Evolutionary conservation across 495 filamentous ascomycete species (phyloP), one percentile per base, ranked within the genome.

Genomic region (Aspergillus conjunctus): DNA sequence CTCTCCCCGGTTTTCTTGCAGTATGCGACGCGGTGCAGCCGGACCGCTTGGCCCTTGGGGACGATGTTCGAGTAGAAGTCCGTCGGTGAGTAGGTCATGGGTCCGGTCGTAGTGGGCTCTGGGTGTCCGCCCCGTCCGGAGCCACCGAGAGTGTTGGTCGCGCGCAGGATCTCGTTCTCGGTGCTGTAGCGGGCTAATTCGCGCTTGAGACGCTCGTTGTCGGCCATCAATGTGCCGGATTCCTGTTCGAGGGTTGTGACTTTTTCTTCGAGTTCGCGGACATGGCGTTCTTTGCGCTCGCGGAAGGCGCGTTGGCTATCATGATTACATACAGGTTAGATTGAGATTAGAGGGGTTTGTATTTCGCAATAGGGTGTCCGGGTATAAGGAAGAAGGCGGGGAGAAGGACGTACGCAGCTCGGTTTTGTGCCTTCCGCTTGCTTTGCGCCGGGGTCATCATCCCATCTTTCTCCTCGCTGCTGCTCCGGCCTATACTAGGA

Each of bases 121-220:
- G 54, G 62, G 66, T 64, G 46, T 26, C 26, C 26, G 17, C 9
- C 11, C 15, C n/a, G 31, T 12, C 21, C 33, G n/a, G 15, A n/a
- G 11, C 9, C 21, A 55, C 33, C 15, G 43, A 34, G 18, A n/a
- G 43, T 15, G 17, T 49, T 49, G 7, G 90, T 92, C 8, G 90
- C 91, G n/a, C 91, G 89, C 21, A 98, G 78, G 55, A 97, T 93
- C 76, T 97, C 92, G 72, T 97, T 97, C 73, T 98, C 93, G 31
- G 91, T 94, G 54, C 83, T 83, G 54, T 88, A 87, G 65, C 86
- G 85, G 56, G 92, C 90, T 17, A 96, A 79, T 66, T 92, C 88
- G 14, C 88, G 88, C 78, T 88, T 91, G 7, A 97, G 78, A 17
- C 88, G 89, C 73, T 93, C 91, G 68, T 96, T 96, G 68, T 95